These are phyloP conservation scores for Wallacemonas sp. DNA, from an alignment of 208 protist genomes.

Conservation along the genomic window DNA sequence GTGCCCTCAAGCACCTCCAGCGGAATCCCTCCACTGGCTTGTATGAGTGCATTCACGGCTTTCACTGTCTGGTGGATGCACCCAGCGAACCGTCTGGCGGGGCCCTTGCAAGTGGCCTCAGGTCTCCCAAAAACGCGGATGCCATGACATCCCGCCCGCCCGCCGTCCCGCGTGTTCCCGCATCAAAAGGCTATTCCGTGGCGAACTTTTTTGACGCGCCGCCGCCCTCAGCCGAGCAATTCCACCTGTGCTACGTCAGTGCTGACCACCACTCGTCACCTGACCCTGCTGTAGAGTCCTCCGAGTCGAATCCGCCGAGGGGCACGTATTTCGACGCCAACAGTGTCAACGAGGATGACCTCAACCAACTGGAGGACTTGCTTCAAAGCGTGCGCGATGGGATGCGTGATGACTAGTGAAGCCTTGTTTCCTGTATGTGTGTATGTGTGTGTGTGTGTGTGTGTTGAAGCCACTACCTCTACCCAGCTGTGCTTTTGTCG, in stretches of 20 bases:
- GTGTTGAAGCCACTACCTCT: too few species aligned
- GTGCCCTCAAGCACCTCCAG: conserved; percentile 83
- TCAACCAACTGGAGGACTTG: conserved; percentile 41
- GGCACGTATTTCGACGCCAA: conserved; percentile 5
- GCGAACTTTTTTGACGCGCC: conserved; percentile 10
- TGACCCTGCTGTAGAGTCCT: background rate
- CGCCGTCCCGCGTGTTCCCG: background rate
- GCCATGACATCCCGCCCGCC: background rate
- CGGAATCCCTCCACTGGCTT: conserved; percentile 57
- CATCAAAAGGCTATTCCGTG: background rate
- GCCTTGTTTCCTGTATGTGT: background rate
- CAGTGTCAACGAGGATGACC: conserved; percentile 12
- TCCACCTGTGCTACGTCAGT: conserved; percentile 7
- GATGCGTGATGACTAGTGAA: conserved; percentile 1
- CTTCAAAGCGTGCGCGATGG: conserved; percentile 63
- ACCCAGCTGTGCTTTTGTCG: background rate
- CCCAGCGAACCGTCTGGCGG: background rate
- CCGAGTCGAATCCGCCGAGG: background rate
- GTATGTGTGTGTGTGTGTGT: background rate
- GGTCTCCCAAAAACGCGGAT: background rate
- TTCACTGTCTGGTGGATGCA: conserved; percentile 85
- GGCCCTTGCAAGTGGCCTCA: background rate
- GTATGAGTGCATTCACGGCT: conserved; percentile 86
- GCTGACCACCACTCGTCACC: conserved; percentile 4
- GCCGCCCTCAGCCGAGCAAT: background rate